Percentiles rank a stretch among this genome's conserved stretches.
Evolutionary conservation across 805 yeast species (phyloP).

Genomic region (Lipomyces japonicus): DNA sequence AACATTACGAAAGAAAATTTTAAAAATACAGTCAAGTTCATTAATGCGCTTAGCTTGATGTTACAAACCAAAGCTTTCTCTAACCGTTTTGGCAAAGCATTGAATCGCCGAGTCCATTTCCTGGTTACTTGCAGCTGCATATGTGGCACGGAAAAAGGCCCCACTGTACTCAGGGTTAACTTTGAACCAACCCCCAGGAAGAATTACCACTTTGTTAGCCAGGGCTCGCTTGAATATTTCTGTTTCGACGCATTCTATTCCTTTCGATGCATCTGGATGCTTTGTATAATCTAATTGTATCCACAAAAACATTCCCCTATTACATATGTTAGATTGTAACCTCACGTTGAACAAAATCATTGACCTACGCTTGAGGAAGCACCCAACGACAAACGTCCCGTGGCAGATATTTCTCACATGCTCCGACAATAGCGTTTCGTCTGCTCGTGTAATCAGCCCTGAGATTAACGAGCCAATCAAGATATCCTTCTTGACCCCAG

Average conservation of each 20-base stretch:
- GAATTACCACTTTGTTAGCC: constrained; percentile 37
- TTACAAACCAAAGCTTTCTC: constrained; percentile 29
- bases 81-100: constrained; percentile 37
- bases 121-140: constrained; percentile 41
- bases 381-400: constrained; percentile 36
- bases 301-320: constrained; percentile 74
- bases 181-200: constrained; percentile 45
- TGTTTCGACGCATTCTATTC: constrained; percentile 36
- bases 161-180: constrained; percentile 23
- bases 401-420: constrained; percentile 60
- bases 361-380: constrained; percentile 53
- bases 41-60: no score
- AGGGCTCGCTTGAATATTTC: constrained; percentile 37
- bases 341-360: constrained; percentile 32
- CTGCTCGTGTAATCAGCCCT: constrained; percentile 74
- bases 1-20: no score
- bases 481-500: constrained; percentile 88
- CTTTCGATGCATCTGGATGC: constrained; percentile 55
- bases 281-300: constrained; percentile 66
- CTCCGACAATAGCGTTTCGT: constrained; percentile 81
- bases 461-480: constrained; percentile 82
- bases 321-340: neutral
- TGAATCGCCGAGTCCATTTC: constrained; percentile 37
- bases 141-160: constrained; percentile 44
- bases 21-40: no score